Evolutionary conservation across 306 rosid genomes (phyloP).

Genomic region (Quercus wislizeni): DNA sequence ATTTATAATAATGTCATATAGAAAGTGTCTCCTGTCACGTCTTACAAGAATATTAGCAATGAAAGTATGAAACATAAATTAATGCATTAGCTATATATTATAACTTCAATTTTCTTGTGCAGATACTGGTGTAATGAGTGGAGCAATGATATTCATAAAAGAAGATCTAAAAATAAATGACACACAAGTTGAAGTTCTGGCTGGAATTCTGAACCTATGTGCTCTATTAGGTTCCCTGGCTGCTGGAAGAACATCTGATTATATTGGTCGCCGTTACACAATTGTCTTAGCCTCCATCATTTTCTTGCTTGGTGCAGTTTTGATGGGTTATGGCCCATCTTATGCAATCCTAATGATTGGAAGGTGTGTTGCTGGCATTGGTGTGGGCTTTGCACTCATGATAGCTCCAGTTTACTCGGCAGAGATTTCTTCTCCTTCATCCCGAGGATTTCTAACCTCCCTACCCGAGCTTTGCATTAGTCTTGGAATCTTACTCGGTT

Average conservation of each 20-base stretch:
- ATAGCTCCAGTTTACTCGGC: constrained; percentile 85
- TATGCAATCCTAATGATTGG: constrained; percentile 59
- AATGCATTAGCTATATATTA: not conserved
- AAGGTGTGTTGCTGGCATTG: constrained; percentile 69
- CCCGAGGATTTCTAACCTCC: constrained; percentile 65
- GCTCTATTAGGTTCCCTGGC: constrained; percentile 61
- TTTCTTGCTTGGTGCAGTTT: constrained; percentile 59
- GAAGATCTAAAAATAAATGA: constrained; percentile 74
- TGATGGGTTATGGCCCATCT: constrained; percentile 85
- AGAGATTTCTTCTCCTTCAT: constrained; percentile 68
- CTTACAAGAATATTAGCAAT: too few species aligned
- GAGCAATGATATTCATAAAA: constrained; percentile 73
- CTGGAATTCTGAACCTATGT: constrained; percentile 74
- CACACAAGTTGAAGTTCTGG: constrained; percentile 61
- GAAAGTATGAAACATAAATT: too few species aligned
- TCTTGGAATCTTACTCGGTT: constrained; percentile 68
- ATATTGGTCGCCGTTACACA: constrained; percentile 83
- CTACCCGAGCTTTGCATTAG: constrained; percentile 75
- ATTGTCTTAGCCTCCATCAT: constrained; percentile 48
- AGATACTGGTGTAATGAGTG: constrained; percentile 96
- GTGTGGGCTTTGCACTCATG: constrained; percentile 85
- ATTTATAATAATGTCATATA: too few species aligned
- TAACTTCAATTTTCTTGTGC: not conserved
- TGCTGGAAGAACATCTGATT: constrained; percentile 75
- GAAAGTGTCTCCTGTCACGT: too few species aligned